Percentiles rank a stretch among this genome's conserved stretches.
phyloP scores from a whole-genome alignment of 2,329 filamentous ascomycete genomes.

The Colletotrichum cuscutae region DNA sequence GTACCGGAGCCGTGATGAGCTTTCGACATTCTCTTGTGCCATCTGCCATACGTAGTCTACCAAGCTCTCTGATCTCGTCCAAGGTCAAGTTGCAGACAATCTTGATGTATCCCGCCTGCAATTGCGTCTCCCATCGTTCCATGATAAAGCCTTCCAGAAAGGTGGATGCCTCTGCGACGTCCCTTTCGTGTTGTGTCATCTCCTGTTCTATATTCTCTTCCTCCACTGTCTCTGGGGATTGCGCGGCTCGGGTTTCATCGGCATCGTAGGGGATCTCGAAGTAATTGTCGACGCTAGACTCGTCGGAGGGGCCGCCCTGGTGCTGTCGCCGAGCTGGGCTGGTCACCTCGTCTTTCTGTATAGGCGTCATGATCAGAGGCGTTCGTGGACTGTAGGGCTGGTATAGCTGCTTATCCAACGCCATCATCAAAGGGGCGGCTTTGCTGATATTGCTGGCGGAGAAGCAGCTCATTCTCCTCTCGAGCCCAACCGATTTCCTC shows the following conservation, averaged over 20 bases:
- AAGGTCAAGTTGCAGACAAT: constrained; percentile 25
- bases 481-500: neutral
- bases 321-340: neutral
- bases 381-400: neutral
- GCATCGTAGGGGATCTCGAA: constrained; percentile 1
- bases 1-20: constrained; percentile 26
- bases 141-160: neutral
- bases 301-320: neutral
- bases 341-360: neutral
- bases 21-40: constrained; percentile 11
- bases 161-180: neutral
- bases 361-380: neutral
- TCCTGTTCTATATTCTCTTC: too few species aligned
- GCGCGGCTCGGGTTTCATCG: too few species aligned
- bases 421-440: neutral
- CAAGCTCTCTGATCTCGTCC: constrained; percentile 2
- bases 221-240: too few species aligned
- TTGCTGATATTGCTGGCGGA: neutral
- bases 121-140: neutral
- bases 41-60: neutral
- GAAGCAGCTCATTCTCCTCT: neutral
- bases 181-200: neutral
- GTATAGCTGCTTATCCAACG: constrained; percentile 10
- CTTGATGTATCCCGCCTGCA: constrained; percentile 19
- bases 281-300: neutral